Evolutionary conservation across 352 stramenopile genomes (phyloP).

Genomic region (Halophytophthora batemanensis): DNA sequence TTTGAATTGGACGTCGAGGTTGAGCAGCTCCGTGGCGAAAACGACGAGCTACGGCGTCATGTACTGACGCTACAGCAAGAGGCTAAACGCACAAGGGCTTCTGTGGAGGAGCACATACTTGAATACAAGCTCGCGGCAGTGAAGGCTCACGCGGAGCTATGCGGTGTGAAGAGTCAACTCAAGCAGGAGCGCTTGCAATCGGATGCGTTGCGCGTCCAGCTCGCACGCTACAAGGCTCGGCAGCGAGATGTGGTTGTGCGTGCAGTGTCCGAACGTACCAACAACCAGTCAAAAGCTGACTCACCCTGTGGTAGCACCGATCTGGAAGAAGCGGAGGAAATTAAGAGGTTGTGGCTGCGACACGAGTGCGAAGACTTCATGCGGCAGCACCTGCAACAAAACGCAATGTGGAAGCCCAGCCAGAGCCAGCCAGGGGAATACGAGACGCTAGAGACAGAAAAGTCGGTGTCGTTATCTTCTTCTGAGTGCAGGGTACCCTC

Average conservation of each 20-base stretch:
- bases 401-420: not conserved
- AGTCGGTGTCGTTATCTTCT: no score
- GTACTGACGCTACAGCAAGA: constrained; percentile 9
- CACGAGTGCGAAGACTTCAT: constrained; percentile 20
- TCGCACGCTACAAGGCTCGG: constrained; percentile 24
- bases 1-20: constrained; percentile 49
- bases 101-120: constrained; percentile 23
- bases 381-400: constrained; percentile 11
- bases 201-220: constrained; percentile 25
- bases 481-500: no score
- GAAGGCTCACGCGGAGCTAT: constrained; percentile 35
- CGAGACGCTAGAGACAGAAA: not conserved
- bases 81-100: constrained; percentile 6
- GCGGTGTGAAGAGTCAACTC: constrained; percentile 35
- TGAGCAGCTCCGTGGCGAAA: constrained; percentile 42
- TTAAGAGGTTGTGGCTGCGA: constrained; percentile 3
- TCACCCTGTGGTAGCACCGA: not conserved
- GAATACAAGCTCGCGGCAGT: constrained; percentile 30
- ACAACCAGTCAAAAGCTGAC: constrained; percentile 8
- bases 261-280: constrained; percentile 3
- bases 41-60: constrained; percentile 18
- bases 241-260: constrained; percentile 16
- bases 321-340: not conserved
- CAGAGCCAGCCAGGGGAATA: not conserved
- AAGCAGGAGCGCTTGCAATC: constrained; percentile 31